Base-by-base conservation (phyloP, 768 basidiomycete genomes). In the Termitomyces titanicus region DNA sequence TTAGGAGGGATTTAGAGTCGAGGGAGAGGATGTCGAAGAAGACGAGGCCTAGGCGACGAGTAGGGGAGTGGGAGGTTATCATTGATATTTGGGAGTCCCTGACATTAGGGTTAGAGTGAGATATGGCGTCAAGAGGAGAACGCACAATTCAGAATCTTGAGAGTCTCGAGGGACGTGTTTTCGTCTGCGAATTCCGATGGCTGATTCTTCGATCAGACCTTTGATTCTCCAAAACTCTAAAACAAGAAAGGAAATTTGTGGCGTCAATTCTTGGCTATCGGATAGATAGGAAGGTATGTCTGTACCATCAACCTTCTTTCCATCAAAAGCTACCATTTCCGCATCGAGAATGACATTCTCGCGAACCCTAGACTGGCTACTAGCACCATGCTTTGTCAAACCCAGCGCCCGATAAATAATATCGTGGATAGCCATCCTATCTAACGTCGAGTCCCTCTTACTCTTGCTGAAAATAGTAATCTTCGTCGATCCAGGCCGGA, bases 391-490 rank as follows among this genome's bases (percentile, higher is more conserved):
- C 10, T 34, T 51, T 4, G 58, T 51, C 5, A 87, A 63, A 11
- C 79, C 79, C 4, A 95, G 75, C 2, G 88, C 78, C 7, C 78
- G 74, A 20, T 77, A 75, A 33, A 96, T 84, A 39, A 85, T 76
- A 9, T 54, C 59, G 53, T 80, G 92, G 10, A 92, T 72, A n/a
- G 78, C 87, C 44, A 74, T 61, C 31, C 94, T 79, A 64, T 95
- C 93, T 50, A 71, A 51, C 0, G 94, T 96, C 27, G 89, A 93
- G 63, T 96, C 83, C 17, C 94, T 72, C 54, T 82, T 86, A 63
- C 89, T 93, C 70, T 98, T 96, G 73, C 91, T 94, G 66, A 88
- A 94, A 38, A 96, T 93, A 1, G 72, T 84, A 56, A 95, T 88
- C 5, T 54, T 55, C 33, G 71, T 72, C 5, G 78, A 69, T 5